A percentile compares a stretch with the other conserved stretches of the same genome.
Evolutionary conservation across 306 rosid species (phyloP).

Genomic region (Senna siamea): DNA sequence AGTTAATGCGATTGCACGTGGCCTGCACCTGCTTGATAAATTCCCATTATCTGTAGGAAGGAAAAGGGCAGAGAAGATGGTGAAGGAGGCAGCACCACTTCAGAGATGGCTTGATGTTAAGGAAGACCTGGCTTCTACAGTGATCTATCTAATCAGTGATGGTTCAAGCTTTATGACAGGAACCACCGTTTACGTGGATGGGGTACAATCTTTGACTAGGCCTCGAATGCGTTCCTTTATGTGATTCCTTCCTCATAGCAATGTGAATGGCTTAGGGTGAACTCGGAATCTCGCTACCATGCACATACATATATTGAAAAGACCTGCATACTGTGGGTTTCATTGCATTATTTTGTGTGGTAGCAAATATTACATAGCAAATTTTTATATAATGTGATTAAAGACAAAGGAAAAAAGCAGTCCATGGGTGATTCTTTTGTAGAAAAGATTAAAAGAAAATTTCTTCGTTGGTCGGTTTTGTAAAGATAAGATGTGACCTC

Average conservation of each 20-base stretch:
- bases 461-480: not conserved
- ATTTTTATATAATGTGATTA: not conserved
- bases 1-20: conserved; percentile 60
- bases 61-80: conserved; percentile 30
- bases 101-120: conserved; percentile 78
- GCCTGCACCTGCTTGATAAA: conserved; percentile 77
- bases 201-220: conserved; percentile 82
- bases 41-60: conserved; percentile 64
- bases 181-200: conserved; percentile 88
- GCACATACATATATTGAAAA: not conserved
- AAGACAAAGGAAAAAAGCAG: not conserved
- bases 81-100: conserved; percentile 54
- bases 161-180: conserved; percentile 92
- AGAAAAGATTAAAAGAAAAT: not conserved
- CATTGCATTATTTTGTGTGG: not conserved
- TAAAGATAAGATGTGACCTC: not conserved
- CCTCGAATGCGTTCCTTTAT: conserved; percentile 91
- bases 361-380: not conserved
- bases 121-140: conserved; percentile 72
- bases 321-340: not conserved
- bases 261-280: not conserved
- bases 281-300: not conserved
- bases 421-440: not conserved
- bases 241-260: conserved; percentile 44
- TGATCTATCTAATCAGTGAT: conserved; percentile 77